Conservation (phyloP, 2,329 filamentous ascomycete species). For the Phaeosphaeria sp. region DNA sequence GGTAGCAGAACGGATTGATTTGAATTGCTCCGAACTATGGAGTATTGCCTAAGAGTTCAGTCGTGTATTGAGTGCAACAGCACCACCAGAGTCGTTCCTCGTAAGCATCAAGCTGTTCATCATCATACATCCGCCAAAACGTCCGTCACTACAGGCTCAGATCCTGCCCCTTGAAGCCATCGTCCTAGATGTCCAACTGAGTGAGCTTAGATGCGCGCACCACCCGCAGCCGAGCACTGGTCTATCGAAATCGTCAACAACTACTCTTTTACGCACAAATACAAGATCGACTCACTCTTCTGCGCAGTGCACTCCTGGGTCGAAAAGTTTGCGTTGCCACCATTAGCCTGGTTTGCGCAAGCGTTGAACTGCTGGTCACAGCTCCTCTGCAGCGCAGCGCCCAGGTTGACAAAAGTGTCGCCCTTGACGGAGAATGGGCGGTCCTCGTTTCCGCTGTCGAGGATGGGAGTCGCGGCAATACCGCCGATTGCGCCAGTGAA, state of each 20-base stretch:
- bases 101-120: not conserved
- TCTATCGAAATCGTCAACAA: conserved; percentile 5
- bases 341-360: conserved; percentile 65
- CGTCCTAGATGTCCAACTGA: not conserved
- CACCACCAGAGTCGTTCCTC: not conserved
- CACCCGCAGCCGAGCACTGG: conserved; percentile 8
- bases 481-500: conserved; percentile 61
- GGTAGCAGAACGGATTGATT: not conserved
- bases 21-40: not conserved
- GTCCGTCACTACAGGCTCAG: not conserved
- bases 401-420: conserved; percentile 60
- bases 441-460: conserved; percentile 59
- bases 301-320: conserved; percentile 64
- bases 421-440: conserved; percentile 40
- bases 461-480: conserved; percentile 60
- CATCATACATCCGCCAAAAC: not conserved
- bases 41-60: not conserved
- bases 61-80: not conserved
- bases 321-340: conserved; percentile 52
- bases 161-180: not conserved
- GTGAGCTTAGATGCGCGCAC: not conserved
- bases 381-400: conserved; percentile 64
- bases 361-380: conserved; percentile 70
- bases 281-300: conserved; percentile 44
- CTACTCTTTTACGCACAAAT: not conserved